These are phyloP conservation scores for Cercospora berteroae DNA, from an alignment of 2,329 filamentous ascomycete genomes.

Conservation along the genomic window DNA sequence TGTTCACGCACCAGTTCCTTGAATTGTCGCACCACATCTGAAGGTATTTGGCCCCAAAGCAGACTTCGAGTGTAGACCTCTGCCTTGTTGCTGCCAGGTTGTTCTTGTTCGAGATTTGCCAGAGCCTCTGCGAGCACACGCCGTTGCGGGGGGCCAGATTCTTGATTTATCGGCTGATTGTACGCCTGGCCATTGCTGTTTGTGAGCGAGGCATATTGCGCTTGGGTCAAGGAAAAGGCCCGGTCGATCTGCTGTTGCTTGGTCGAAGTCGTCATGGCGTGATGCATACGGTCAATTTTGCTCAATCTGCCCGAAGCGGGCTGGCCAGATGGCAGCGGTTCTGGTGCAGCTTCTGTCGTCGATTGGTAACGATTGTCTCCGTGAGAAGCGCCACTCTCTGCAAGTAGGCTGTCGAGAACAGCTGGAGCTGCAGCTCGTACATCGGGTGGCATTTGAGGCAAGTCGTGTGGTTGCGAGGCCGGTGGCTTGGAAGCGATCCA, in stretches of 20 bases:
- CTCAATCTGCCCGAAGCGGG: constrained; percentile 15
- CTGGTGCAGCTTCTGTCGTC: constrained; percentile 18
- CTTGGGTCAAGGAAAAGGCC: constrained; percentile 78
- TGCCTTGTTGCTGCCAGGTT: constrained; percentile 54
- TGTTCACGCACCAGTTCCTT: constrained; percentile 79
- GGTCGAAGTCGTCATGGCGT: constrained; percentile 57
- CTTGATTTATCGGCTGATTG: constrained; percentile 31
- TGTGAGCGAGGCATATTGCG: constrained; percentile 84
- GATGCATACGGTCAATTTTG: constrained; percentile 44
- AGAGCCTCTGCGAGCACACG: constrained; percentile 79
- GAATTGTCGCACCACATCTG: constrained; percentile 89
- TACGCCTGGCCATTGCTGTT: constrained; percentile 66
- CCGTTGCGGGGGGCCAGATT: constrained; percentile 44
- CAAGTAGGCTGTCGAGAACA: constrained; percentile 68
- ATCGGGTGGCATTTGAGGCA: constrained; percentile 77
- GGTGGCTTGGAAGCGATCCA: constrained; percentile 87
- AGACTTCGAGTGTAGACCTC: constrained; percentile 91
- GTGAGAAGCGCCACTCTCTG: constrained; percentile 19
- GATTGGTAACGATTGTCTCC: constrained; percentile 14
- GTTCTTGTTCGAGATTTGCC: constrained; percentile 69
- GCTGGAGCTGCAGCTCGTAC: constrained; percentile 74
- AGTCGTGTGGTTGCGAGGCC: constrained; percentile 64
- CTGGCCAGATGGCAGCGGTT: constrained; percentile 28
- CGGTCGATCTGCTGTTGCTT: constrained; percentile 86
- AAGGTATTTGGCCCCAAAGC: constrained; percentile 90